Conservation (phyloP, 2,329 filamentous ascomycete genomes). For the Aspergillus fijiensis region DNA sequence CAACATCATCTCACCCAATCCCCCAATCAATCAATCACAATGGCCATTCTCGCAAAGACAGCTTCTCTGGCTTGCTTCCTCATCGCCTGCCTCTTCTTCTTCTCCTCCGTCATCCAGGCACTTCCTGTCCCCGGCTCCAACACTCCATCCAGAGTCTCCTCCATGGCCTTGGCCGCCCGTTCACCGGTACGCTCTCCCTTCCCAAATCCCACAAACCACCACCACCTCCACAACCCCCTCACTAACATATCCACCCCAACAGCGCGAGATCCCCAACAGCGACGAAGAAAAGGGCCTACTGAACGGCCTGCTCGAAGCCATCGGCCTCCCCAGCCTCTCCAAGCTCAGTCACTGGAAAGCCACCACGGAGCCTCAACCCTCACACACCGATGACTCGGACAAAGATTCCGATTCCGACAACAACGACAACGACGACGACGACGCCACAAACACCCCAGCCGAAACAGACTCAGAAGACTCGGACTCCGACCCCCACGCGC, state of each 20-base stretch:
- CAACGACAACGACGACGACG: neutral
- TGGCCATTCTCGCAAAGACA: slow-evolving; percentile 5
- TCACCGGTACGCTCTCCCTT: slow-evolving; percentile 9
- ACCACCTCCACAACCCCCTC: neutral
- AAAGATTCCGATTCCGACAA: neutral
- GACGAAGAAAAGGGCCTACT: slow-evolving; percentile 15
- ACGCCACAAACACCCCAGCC: too few species aligned
- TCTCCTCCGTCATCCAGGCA: slow-evolving; percentile 8
- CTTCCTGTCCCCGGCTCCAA: slow-evolving; percentile 4
- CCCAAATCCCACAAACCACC: neutral
- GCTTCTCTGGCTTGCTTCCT: slow-evolving; percentile 9
- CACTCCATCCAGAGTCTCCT: neutral
- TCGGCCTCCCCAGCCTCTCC: slow-evolving; percentile 17
- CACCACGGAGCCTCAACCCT: neutral
- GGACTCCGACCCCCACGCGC: neutral
- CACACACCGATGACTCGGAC: too few species aligned
- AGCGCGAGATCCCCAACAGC: slow-evolving; percentile 27
- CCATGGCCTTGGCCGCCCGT: slow-evolving; percentile 1
- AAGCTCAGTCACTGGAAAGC: slow-evolving; percentile 11
- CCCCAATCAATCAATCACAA: slow-evolving; percentile 2
- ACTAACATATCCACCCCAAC: neutral
- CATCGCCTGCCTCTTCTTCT: slow-evolving; percentile 4
- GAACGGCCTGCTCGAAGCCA: slow-evolving; percentile 12
- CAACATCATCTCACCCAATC: neutral
- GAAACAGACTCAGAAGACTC: neutral